Conservation (phyloP, 352 stramenopile species). For the Globisporangium radiosum region DNA sequence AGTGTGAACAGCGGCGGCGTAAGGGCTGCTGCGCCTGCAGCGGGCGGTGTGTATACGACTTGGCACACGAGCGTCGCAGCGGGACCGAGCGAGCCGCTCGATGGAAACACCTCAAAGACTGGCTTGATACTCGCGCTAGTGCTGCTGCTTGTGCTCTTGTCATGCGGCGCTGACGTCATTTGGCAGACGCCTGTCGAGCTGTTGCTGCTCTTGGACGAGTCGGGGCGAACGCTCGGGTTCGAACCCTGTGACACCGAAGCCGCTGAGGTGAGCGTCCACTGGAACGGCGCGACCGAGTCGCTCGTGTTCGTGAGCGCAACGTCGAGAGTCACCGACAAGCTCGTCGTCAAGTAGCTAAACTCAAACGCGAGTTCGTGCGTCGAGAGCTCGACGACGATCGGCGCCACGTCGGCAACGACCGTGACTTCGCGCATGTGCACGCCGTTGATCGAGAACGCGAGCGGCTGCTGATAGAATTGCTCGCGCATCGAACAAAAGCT, state of each 20-base stretch:
- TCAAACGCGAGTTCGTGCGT: conserved; percentile 55
- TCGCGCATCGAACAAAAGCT: conserved; percentile 68
- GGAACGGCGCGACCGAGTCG: conserved; percentile 82
- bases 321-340: conserved; percentile 40
- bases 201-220: conserved; percentile 57
- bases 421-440: conserved; percentile 80
- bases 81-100: conserved; percentile 29
- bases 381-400: conserved; percentile 77
- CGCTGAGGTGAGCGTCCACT: conserved; percentile 44
- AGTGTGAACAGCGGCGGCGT: not conserved
- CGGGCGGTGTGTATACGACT: conserved; percentile 47
- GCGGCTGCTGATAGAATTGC: conserved; percentile 79
- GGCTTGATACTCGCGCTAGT: conserved; percentile 1
- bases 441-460: conserved; percentile 85
- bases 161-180: conserved; percentile 12
- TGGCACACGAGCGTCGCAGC: conserved; percentile 33
- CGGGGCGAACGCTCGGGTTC: conserved; percentile 16
- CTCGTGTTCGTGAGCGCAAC: conserved; percentile 87
- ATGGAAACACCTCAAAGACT: conserved; percentile 49
- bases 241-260: not conserved
- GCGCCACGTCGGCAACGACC: conserved; percentile 84
- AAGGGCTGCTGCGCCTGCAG: not conserved
- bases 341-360: conserved; percentile 62
- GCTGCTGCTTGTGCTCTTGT: conserved; percentile 8
- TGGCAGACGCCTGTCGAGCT: too few relatives aligned